Conservation (phyloP, 495 filamentous ascomycete species). For the Daldinia decipiens region DNA sequence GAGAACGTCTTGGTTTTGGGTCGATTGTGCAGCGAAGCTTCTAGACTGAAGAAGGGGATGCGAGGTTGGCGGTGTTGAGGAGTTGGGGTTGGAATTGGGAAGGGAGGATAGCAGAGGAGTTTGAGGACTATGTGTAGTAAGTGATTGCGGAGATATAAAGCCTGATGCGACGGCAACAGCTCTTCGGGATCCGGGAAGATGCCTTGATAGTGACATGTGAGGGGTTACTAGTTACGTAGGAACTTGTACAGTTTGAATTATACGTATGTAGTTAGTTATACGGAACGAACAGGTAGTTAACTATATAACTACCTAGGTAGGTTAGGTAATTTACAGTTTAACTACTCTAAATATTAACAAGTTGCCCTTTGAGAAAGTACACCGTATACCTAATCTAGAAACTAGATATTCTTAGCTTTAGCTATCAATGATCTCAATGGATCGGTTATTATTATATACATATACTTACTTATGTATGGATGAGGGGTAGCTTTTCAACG, state of each 20-base stretch:
- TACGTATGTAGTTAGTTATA: neutral
- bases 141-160: constrained; percentile 18
- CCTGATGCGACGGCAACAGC: constrained; percentile 31
- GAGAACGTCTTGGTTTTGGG: constrained; percentile 9
- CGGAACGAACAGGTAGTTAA: no score
- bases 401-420: neutral
- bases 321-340: no score
- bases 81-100: constrained; percentile 21
- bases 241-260: neutral
- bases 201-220: constrained; percentile 33
- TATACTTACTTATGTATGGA: neutral
- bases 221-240: neutral
- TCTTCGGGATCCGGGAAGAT: constrained; percentile 42
- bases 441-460: constrained; percentile 3
- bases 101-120: constrained; percentile 13
- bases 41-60: constrained; percentile 2
- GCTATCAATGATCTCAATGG: constrained; percentile 20
- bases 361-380: no score
- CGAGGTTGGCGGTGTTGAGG: constrained; percentile 10
- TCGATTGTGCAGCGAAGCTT: constrained; percentile 16
- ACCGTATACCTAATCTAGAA: no score
- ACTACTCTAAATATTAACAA: no score
- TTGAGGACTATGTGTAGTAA: neutral
- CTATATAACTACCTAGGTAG: no score
- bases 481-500: constrained; percentile 28